phyloP scores from a whole-genome alignment of 1,139 yeast species.

The Saccharomyces hybrid region DNA sequence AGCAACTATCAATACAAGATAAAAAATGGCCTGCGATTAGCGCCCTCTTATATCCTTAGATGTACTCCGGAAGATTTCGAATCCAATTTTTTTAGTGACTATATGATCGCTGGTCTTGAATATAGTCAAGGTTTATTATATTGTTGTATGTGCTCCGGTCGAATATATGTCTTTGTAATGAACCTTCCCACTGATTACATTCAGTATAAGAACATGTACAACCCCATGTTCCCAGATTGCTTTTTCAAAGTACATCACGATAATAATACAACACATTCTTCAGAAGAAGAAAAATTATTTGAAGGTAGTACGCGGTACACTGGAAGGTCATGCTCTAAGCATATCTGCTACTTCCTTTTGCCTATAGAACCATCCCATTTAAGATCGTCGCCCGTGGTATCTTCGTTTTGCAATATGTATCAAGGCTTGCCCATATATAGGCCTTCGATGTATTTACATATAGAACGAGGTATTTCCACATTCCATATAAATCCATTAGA shows the following conservation, averaged over 20 bases:
- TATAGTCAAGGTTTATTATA: conserved; percentile 23
- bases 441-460: conserved; percentile 18
- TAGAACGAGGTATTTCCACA: conserved; percentile 17
- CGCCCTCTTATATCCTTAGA: conserved; percentile 17
- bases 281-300: background rate
- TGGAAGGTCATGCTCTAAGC: conserved; percentile 14
- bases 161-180: conserved; percentile 20
- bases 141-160: conserved; percentile 23
- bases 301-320: conserved; percentile 8
- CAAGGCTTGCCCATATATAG: conserved; percentile 10
- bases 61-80: conserved; percentile 19
- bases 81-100: conserved; percentile 10
- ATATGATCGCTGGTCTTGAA: conserved; percentile 20
- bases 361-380: conserved; percentile 16
- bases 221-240: background rate
- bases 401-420: conserved; percentile 4
- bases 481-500: conserved; percentile 27
- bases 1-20: conserved; percentile 19
- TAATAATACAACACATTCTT: background rate
- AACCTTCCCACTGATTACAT: conserved; percentile 24
- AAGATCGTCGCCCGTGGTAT: background rate
- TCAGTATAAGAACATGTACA: conserved; percentile 13
- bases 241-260: background rate
- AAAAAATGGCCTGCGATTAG: conserved; percentile 7
- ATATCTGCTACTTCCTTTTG: conserved; percentile 23